phyloP scores from a whole-genome alignment of 495 filamentous ascomycete genomes.

The Cladorrhinum samala region DNA sequence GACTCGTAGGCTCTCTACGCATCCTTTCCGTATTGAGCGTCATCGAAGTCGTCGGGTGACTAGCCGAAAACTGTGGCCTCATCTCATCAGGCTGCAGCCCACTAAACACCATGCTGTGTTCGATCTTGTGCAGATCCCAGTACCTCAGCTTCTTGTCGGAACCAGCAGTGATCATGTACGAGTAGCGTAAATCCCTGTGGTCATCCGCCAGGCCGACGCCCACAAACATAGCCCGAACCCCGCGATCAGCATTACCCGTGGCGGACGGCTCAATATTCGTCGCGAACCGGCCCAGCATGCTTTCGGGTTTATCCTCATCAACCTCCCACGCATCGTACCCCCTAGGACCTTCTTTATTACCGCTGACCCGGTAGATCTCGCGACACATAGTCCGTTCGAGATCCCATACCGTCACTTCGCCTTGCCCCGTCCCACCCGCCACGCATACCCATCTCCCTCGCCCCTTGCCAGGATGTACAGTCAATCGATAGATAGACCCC shows the following conservation, averaged over 20 bases:
- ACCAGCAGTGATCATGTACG: conserved; percentile 79
- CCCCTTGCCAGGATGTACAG: conserved; percentile 70
- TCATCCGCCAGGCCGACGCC: conserved; percentile 51
- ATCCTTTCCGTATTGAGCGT: conserved; percentile 67
- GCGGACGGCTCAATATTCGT: conserved; percentile 56
- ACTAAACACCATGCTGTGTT: conserved; percentile 70
- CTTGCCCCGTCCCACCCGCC: conserved; percentile 78
- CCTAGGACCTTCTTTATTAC: conserved; percentile 49
- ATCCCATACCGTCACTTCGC: conserved; percentile 96
- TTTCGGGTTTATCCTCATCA: conserved; percentile 82
- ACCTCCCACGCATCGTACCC: conserved; percentile 84
- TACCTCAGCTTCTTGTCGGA: conserved; percentile 87
- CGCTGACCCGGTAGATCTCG: conserved; percentile 73
- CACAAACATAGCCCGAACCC: conserved; percentile 54
- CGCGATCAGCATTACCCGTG: conserved; percentile 44
- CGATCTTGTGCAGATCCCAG: conserved; percentile 76
- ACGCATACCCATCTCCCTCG: conserved; percentile 77
- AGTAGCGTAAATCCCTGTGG: conserved; percentile 51
- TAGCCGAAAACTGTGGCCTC: conserved; percentile 64
- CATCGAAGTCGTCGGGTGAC: conserved; percentile 61
- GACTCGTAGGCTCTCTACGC: conserved; percentile 30
- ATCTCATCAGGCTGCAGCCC: conserved; percentile 67
- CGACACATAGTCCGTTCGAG: conserved; percentile 82
- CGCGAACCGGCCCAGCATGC: conserved; percentile 84
- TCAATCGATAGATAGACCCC: conserved; percentile 71